Evolutionary conservation across 2,329 filamentous ascomycete species (phyloP).

Genomic region (Anthostomella pinea): DNA sequence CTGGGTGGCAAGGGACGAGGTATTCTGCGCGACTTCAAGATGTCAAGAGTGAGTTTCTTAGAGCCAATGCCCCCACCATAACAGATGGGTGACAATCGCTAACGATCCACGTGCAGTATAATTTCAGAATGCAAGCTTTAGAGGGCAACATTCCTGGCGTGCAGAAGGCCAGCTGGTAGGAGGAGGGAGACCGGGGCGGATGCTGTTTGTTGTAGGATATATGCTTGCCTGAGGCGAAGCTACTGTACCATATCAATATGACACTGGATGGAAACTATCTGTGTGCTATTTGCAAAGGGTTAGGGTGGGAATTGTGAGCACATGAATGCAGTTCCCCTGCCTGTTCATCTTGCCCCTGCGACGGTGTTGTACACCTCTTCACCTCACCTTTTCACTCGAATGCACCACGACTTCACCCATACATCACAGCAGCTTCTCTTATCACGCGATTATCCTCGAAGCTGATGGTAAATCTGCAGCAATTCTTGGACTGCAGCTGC

Average conservation of each 20-base stretch:
- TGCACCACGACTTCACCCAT: no score
- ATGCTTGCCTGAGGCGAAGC: constrained; percentile 2
- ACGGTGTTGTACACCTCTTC: no score
- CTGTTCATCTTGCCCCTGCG: no score
- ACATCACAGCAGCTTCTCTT: no score
- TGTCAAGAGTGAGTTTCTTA: constrained; percentile 72
- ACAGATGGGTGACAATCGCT: constrained; percentile 15
- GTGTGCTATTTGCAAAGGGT: no score
- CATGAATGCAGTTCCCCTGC: constrained; percentile 1
- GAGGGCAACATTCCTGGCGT: constrained; percentile 86
- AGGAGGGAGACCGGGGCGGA: not conserved
- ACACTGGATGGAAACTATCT: no score
- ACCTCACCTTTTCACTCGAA: no score
- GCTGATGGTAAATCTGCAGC: no score
- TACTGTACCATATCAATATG: constrained; percentile 15
- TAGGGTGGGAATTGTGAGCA: no score
- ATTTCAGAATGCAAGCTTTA: constrained; percentile 88
- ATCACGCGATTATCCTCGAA: no score
- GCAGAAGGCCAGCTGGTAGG: constrained; percentile 93
- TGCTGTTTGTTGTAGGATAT: constrained; percentile 19
- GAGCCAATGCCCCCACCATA: not conserved
- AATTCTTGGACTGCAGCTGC: no score
- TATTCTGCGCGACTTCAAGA: constrained; percentile 89
- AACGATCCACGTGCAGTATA: constrained; percentile 61
- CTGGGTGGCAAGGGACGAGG: constrained; percentile 86